Base-by-base conservation (phyloP, 2,329 filamentous ascomycete species). In the Exutisphaerella laricina region DNA sequence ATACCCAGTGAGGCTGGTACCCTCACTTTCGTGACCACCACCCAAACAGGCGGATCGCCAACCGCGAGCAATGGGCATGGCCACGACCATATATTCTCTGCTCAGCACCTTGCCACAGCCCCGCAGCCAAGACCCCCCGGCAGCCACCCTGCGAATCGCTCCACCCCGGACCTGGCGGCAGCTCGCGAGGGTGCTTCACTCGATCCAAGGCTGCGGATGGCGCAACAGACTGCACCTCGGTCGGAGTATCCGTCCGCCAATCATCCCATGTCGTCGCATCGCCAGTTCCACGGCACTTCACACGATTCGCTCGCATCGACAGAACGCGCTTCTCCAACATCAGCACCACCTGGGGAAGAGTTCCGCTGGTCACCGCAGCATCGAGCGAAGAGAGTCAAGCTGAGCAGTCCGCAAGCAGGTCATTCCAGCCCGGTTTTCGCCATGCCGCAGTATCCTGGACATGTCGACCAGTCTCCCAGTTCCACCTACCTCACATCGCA, bases 381-480 rank as follows among this genome's bases (percentile, higher is more conserved):
- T 41, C 51, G 58, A 20, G 45, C 57, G 12, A 69, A 69, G 46
- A 56, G 66, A 3, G 47, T 60, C 20, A 58, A 58, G 42, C 47
- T 64, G 26, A 64, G 46, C 23, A 50, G 48, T 25, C 39, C 52
- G 18, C 30, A 40, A 5, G 31, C 39, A 10, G 30, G 39, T 5
- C 53, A 51, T 13, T 46, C 46, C 7, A 54, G 45, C 25, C 56
- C 59, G 3, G 23, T 51, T 4, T 58, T 58, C 40, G 54, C 58
- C n/a, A 37, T 56, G 5, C 53, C 54, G 13, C 59, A 55, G 14
- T 55, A 56, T 22, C 54, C 58, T 1, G 35, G 43, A 6, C 51
- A 51, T 12, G 59, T 65, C 17, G 55, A 66, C 26, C 59, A 58
- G 31, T 69, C 68, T 23, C 67, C 68, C 13, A 58, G 59, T 21